These are phyloP conservation scores for Xylariaceae sp. DNA, from an alignment of 2,329 filamentous ascomycete species.

Conservation along the genomic window DNA sequence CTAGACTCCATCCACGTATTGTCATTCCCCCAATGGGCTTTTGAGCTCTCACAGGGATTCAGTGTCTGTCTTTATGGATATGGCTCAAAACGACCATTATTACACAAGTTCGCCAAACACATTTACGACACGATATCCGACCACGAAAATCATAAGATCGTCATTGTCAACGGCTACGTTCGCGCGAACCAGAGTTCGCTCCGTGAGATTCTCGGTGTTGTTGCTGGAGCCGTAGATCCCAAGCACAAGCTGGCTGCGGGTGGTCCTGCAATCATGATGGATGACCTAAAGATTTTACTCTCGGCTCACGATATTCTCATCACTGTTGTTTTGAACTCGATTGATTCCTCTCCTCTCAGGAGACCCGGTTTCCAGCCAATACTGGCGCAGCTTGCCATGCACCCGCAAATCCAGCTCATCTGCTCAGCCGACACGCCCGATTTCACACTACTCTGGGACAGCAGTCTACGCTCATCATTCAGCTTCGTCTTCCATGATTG, in stretches of 20 bases:
- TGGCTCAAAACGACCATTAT: conserved; percentile 77
- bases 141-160: conserved; percentile 54
- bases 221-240: conserved; percentile 60
- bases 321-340: conserved; percentile 76
- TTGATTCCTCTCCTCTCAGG: conserved; percentile 76
- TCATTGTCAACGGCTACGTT: conserved; percentile 84
- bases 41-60: conserved; percentile 84
- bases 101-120: conserved; percentile 71
- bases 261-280: conserved; percentile 65
- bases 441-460: conserved; percentile 86
- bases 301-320: conserved; percentile 48
- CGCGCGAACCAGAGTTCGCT: conserved; percentile 54
- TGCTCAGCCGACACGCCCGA: conserved; percentile 85
- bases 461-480: conserved; percentile 74
- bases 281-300: conserved; percentile 61
- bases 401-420: conserved; percentile 67
- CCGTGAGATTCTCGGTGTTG: conserved; percentile 64
- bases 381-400: conserved; percentile 71
- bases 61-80: conserved; percentile 89
- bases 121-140: conserved; percentile 47
- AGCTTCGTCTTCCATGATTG: conserved; percentile 91
- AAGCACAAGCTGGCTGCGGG: conserved; percentile 50
- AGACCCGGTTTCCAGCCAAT: conserved; percentile 65
- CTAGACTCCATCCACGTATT: conserved; percentile 72
- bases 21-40: conserved; percentile 87